Base-by-base conservation (phyloP, 1,284 basidiomycete genomes). In the Flammula alnicola region DNA sequence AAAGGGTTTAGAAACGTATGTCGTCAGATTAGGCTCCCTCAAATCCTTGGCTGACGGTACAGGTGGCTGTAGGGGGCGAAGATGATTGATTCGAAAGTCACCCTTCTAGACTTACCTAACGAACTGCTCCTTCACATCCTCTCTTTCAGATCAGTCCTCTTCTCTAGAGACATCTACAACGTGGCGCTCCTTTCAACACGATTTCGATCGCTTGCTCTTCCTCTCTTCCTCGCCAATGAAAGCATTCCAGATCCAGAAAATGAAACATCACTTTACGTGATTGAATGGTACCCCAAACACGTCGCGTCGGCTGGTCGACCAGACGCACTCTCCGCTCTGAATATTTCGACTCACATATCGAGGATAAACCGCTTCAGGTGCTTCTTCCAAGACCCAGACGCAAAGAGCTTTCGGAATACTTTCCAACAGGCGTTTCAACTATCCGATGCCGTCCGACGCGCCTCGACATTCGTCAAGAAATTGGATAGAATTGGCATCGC, bases 381-480 rank as follows among this genome's bases (percentile, higher is more conserved):
- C 41, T 60, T 54, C 35, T 60, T 60, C 36, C 58, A 60, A 30
- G 58, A 57, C 17, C 47, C 58, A 16, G 33, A 45, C 33, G 25
- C 39, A 20, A 56, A 49, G 10, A 46, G 39, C 32, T 29, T 22
- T 20, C 47, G 54, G 10, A 57, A 60, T 30, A 26, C 41, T 5
- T 54, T 50, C n/a, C 58, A 60, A 26, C 35, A 49, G 4, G 47
- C 40, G 9, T 48, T 32, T 22, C 30, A 57, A 27, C 52, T 60
- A 16, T 45, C 58, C 7, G n/a, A 48, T n/a, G 58, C 58, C 14
- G 47, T 60, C 5, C 31, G 36, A 7, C 56, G 58, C 4, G 45
- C 54, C 11, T 50, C 52, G 2, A 32, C 36, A 30, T 54, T 60
- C 41, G 35, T 60, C 9, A 37, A 49, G 4, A 43, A 45, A 8